Evolutionary conservation across 495 filamentous ascomycete species (phyloP).

Genomic region (Halenospora varia): DNA sequence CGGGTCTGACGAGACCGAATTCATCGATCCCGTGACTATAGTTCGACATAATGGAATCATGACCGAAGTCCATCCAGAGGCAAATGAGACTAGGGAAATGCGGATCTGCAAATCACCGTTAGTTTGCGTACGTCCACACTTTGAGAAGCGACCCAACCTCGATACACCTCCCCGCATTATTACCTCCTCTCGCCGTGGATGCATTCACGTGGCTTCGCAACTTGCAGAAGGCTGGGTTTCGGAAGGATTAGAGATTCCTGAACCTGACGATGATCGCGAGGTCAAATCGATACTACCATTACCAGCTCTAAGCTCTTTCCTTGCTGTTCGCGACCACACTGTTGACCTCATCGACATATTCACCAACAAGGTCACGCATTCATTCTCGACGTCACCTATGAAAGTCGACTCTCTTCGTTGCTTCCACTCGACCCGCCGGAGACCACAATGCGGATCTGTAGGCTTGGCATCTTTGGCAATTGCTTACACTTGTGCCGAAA

Average conservation of each 20-base stretch:
- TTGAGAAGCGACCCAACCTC: slow-evolving; percentile 29
- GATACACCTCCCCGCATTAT: slow-evolving; percentile 27
- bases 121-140: slow-evolving; percentile 37
- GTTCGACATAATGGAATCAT: slow-evolving; percentile 55
- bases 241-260: slow-evolving; percentile 27
- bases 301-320: slow-evolving; percentile 41
- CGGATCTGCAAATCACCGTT: slow-evolving; percentile 41
- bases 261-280: slow-evolving; percentile 25
- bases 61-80: slow-evolving; percentile 41
- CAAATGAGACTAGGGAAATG: slow-evolving; percentile 29
- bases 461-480: slow-evolving; percentile 49
- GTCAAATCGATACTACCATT: slow-evolving; percentile 32
- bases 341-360: slow-evolving; percentile 52
- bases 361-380: slow-evolving; percentile 46
- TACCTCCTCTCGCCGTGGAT: slow-evolving; percentile 38
- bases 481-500: slow-evolving; percentile 47
- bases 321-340: slow-evolving; percentile 40
- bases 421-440: slow-evolving; percentile 41
- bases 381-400: slow-evolving; percentile 52
- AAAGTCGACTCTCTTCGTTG: slow-evolving; percentile 47
- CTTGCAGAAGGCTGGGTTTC: slow-evolving; percentile 29
- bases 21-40: slow-evolving; percentile 43
- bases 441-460: slow-evolving; percentile 42
- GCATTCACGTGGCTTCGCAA: slow-evolving; percentile 41
- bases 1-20: slow-evolving; percentile 26